These are phyloP conservation scores for Pestalotiopsis sp. DNA, from an alignment of 2,329 filamentous ascomycete species.

Conservation along the genomic window DNA sequence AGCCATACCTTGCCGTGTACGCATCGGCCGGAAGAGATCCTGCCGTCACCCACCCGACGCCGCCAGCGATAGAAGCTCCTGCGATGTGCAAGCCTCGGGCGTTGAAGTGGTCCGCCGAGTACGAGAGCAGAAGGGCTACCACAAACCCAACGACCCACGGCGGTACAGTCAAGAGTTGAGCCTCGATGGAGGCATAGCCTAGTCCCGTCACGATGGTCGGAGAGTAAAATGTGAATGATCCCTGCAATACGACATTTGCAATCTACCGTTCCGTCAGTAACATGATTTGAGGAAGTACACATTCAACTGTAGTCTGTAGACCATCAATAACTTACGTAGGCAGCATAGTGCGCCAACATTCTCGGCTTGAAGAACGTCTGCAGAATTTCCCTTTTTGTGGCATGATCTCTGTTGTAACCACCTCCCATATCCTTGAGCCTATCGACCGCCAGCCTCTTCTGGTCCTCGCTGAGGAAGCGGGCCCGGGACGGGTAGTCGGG, in stretches of 20 bases:
- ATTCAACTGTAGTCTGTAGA: background rate
- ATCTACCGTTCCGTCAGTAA: slow-evolving; percentile 15
- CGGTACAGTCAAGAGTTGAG: slow-evolving; percentile 27
- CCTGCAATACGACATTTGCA: slow-evolving; percentile 26
- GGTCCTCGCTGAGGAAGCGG: slow-evolving; percentile 21
- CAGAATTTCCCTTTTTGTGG: slow-evolving; percentile 33
- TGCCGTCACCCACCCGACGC: slow-evolving; percentile 31
- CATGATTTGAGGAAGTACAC: background rate
- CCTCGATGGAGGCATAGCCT: slow-evolving; percentile 27
- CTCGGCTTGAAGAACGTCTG: slow-evolving; percentile 35
- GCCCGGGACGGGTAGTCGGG: slow-evolving; percentile 25
- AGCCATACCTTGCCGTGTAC: slow-evolving; percentile 32
- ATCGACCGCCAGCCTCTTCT: slow-evolving; percentile 22
- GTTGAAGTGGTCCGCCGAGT: slow-evolving; percentile 24
- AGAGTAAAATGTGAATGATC: slow-evolving; percentile 50
- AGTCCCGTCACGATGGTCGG: slow-evolving; percentile 50
- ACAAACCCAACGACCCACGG: slow-evolving; percentile 29
- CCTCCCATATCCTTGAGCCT: slow-evolving; percentile 29
- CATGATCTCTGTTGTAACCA: slow-evolving; percentile 35
- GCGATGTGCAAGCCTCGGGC: slow-evolving; percentile 25
- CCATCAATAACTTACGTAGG: slow-evolving; percentile 21
- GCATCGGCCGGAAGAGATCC: slow-evolving; percentile 26
- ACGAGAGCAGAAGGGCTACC: slow-evolving; percentile 23
- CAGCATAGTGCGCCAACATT: slow-evolving; percentile 37
- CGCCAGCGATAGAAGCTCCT: slow-evolving; percentile 26